Percentiles rank a stretch among this genome's conserved stretches.
Conservation (phyloP, 306 rosid species). For the Vigna trinervia region DNA sequence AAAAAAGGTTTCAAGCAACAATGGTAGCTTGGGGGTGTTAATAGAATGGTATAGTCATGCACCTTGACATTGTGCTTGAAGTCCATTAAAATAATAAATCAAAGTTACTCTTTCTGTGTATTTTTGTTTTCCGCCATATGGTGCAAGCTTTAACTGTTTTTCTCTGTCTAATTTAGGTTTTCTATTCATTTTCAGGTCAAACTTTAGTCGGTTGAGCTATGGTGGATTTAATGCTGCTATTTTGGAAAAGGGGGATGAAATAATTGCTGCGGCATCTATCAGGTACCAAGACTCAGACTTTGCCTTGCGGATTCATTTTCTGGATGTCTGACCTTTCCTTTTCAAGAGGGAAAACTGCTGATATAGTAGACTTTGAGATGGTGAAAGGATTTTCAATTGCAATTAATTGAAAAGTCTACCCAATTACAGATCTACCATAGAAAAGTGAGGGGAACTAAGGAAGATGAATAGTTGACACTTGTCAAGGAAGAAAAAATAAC, state of each 20-base stretch:
- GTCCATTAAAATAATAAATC: background rate
- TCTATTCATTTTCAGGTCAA: conserved; percentile 69
- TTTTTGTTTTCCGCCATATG: conserved; percentile 17
- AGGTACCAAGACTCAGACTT: conserved; percentile 51
- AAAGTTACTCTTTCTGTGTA: background rate
- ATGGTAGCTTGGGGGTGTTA: background rate
- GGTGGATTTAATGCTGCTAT: conserved; percentile 91
- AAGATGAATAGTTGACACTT: background rate
- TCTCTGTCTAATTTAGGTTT: background rate
- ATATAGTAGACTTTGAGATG: conserved; percentile 13
- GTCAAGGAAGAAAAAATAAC: conserved; percentile 17
- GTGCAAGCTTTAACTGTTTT: conserved; percentile 17
- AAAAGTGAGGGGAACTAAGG: background rate
- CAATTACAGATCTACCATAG: background rate
- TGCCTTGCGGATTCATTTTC: background rate
- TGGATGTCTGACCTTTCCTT: conserved; percentile 23
- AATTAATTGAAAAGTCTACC: conserved; percentile 18
- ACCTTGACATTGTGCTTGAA: conserved; percentile 10
- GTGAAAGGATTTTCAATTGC: conserved; percentile 25
- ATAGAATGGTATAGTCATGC: background rate
- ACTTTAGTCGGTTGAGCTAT: conserved; percentile 86
- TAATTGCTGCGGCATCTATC: conserved; percentile 90
- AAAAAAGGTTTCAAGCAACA: background rate
- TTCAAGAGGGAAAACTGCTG: background rate
- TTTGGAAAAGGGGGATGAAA: conserved; percentile 96